These are phyloP conservation scores for Monosporozyma siamensis DNA, from an alignment of 805 yeast species.

Conservation along the genomic window DNA sequence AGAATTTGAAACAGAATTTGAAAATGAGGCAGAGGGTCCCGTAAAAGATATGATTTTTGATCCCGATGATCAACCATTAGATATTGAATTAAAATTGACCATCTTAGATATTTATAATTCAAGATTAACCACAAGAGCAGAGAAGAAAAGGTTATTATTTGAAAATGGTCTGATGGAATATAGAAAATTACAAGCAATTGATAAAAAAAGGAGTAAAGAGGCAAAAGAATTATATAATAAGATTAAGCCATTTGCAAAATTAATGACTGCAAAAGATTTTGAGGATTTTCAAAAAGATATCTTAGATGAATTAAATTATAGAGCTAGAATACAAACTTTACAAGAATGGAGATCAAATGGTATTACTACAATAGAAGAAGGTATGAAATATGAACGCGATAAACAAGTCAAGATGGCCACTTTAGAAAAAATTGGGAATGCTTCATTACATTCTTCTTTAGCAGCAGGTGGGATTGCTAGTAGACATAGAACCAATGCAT, in stretches of 20 bases:
- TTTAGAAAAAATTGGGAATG: constrained; percentile 42
- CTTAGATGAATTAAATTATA: constrained; percentile 64
- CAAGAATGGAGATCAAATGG: constrained; percentile 94
- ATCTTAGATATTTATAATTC: constrained; percentile 85
- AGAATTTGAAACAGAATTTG: constrained; percentile 93
- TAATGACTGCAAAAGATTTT: constrained; percentile 76
- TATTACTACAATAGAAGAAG: constrained; percentile 72
- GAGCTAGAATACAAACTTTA: constrained; percentile 76
- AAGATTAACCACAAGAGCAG: constrained; percentile 84
- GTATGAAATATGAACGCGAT: constrained; percentile 81
- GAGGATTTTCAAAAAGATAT: constrained; percentile 64
- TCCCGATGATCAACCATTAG: constrained; percentile 81
- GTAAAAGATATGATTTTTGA: constrained; percentile 95
- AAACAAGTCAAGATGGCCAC: constrained; percentile 58
- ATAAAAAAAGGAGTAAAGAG: constrained; percentile 80
- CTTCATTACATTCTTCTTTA: constrained; percentile 18
- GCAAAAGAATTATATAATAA: constrained; percentile 73
- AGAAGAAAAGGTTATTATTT: constrained; percentile 74
- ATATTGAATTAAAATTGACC: constrained; percentile 81
- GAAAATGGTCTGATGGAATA: constrained; percentile 76
- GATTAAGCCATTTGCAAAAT: constrained; percentile 70
- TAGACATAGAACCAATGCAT: constrained; percentile 20
- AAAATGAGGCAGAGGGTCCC: constrained; percentile 90
- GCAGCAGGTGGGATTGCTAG: constrained; percentile 15
- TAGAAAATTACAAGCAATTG: constrained; percentile 67